A percentile compares a stretch with the other conserved stretches of the same genome.
Evolutionary conservation across 164 flowering plant genomes (phyloP).

Genomic region (Sedum album): DNA sequence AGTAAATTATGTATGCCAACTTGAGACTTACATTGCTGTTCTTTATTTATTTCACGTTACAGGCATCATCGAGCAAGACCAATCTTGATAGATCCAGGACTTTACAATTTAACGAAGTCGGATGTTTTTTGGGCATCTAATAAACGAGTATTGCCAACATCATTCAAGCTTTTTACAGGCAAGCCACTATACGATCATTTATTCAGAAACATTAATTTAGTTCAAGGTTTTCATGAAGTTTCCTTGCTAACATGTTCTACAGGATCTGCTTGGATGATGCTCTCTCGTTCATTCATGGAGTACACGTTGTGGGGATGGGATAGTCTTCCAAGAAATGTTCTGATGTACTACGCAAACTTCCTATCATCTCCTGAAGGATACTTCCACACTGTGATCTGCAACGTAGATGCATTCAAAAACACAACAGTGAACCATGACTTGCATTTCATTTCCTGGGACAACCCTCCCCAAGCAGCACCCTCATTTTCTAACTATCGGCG

Average conservation of each 20-base stretch:
- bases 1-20: background rate
- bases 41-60: background rate
- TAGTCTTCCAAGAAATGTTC: slow-evolving; percentile 60
- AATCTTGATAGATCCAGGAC: slow-evolving; percentile 75
- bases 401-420: slow-evolving; percentile 52
- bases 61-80: slow-evolving; percentile 82
- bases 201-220: too few species aligned
- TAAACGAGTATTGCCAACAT: slow-evolving; percentile 55
- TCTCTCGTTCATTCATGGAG: slow-evolving; percentile 72
- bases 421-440: slow-evolving; percentile 76
- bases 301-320: slow-evolving; percentile 85
- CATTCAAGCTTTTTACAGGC: slow-evolving; percentile 81
- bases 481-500: slow-evolving; percentile 45
- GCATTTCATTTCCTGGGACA: slow-evolving; percentile 91
- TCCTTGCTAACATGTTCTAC: slow-evolving; percentile 10
- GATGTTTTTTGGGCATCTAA: slow-evolving; percentile 74
- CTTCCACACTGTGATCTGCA: slow-evolving; percentile 89
- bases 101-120: slow-evolving; percentile 48
- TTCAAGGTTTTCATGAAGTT: background rate
- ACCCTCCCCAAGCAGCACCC: slow-evolving; percentile 94
- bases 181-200: slow-evolving; percentile 11
- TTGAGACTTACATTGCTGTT: background rate
- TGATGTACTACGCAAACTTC: slow-evolving; percentile 87
- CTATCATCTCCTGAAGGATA: slow-evolving; percentile 90
- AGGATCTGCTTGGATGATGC: slow-evolving; percentile 98